A percentile compares a stretch with the other conserved stretches of the same genome.
phyloP scores from a whole-genome alignment of 306 rosid genomes.

The Ochetophila trinervis region DNA sequence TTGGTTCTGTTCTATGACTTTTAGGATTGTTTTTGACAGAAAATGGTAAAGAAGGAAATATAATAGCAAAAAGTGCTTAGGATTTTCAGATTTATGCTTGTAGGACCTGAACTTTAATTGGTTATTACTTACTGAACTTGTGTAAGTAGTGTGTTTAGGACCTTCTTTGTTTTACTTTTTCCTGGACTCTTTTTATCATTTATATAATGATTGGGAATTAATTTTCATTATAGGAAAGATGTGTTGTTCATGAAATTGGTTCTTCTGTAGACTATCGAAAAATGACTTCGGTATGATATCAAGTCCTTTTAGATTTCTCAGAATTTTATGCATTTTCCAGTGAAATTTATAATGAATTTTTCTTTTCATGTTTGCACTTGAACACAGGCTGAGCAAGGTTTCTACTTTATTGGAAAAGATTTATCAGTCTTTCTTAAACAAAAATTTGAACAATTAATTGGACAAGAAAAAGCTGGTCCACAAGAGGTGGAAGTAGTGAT shows the following conservation, averaged over 20 bases:
- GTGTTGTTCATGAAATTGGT: constrained; percentile 83
- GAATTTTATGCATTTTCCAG: not conserved
- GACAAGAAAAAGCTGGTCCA: constrained; percentile 50
- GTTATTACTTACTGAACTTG: not conserved
- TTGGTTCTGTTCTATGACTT: constrained; percentile 16
- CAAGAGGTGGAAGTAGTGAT: constrained; percentile 84
- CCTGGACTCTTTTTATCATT: constrained; percentile 7
- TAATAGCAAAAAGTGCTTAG: not conserved
- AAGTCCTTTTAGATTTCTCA: not conserved
- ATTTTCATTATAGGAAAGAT: constrained; percentile 67
- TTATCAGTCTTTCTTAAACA: constrained; percentile 54
- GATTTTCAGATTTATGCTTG: constrained; percentile 9
- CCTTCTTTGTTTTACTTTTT: not conserved
- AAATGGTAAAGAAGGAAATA: not conserved
- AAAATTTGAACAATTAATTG: constrained; percentile 69
- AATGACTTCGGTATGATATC: constrained; percentile 72
- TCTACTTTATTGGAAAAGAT: constrained; percentile 73
- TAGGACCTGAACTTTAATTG: constrained; percentile 12
- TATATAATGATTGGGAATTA: constrained; percentile 20
- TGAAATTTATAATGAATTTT: constrained; percentile 10
- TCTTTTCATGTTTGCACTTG: constrained; percentile 28
- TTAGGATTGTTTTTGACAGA: constrained; percentile 6
- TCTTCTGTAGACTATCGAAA: constrained; percentile 84
- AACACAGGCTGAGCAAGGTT: constrained; percentile 77
- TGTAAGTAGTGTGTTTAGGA: constrained; percentile 6